Evolutionary conservation across 805 yeast species (phyloP).

Genomic region (Sungouiozyma intestinalis): DNA sequence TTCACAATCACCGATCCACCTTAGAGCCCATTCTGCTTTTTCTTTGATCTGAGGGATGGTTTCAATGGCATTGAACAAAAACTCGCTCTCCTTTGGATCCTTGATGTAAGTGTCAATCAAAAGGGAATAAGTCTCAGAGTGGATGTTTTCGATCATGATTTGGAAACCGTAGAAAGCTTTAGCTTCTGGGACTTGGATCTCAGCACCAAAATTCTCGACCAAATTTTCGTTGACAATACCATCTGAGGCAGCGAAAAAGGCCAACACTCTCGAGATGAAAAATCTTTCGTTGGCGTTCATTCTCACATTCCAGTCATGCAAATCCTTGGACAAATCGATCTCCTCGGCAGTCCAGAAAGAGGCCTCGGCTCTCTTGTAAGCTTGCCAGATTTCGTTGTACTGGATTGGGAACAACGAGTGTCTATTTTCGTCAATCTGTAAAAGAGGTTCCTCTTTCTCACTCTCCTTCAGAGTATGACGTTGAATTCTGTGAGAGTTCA

Average conservation of each 20-base stretch:
- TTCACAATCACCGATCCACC: slow-evolving; percentile 86
- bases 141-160: slow-evolving; percentile 99
- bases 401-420: slow-evolving; percentile 92
- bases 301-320: slow-evolving; percentile 83
- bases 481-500: slow-evolving; percentile 53
- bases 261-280: slow-evolving; percentile 86
- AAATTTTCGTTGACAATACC: slow-evolving; percentile 97
- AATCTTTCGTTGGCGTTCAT: slow-evolving; percentile 86
- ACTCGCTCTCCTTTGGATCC: slow-evolving; percentile 88
- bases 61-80: slow-evolving; percentile 89
- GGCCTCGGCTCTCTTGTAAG: slow-evolving; percentile 98
- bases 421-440: slow-evolving; percentile 74
- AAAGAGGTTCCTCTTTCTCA: slow-evolving; percentile 84
- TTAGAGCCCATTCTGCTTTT: slow-evolving; percentile 98
- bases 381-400: slow-evolving; percentile 97
- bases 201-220: slow-evolving; percentile 95
- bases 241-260: slow-evolving; percentile 97
- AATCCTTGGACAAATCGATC: slow-evolving; percentile 87
- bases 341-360: slow-evolving; percentile 99
- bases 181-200: slow-evolving; percentile 95
- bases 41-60: slow-evolving; percentile 92
- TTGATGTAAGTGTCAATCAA: slow-evolving; percentile 91
- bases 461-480: slow-evolving; percentile 61
- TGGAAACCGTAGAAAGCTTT: slow-evolving; percentile 98
- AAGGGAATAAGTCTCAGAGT: slow-evolving; percentile 92